Base-by-base conservation (phyloP, 2,329 filamentous ascomycete species). In the Didymella pomorum region DNA sequence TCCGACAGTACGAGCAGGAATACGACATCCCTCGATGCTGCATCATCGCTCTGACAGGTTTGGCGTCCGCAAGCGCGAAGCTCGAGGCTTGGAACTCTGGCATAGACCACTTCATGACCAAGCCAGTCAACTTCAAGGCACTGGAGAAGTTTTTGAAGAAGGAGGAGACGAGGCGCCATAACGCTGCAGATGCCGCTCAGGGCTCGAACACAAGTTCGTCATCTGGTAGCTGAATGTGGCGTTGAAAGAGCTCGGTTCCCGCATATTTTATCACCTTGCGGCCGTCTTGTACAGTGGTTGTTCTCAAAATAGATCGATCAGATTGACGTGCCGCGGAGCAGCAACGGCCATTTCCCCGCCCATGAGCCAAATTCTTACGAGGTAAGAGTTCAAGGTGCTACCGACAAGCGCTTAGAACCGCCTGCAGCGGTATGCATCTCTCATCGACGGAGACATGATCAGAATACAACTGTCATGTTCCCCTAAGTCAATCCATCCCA, bases 51-150 rank as follows among this genome's bases (percentile, higher is more conserved):
- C 51, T 76, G 14, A 76, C 73, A 18, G 73, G 73, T 0, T 59
- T 75, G 11, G 70, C 68, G 1, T 67, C 62, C 4, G 67, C 66
- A 0, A 67, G 63, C 9, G 66, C 65, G 0, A 68, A 67, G 43
- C 39, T 70, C 3, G 71, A 74, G 33, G 73, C 73, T 8, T 66
- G 69, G 57, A 67, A 54, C 31, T 68, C 66, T 4, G 73, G 73
- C 0, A 68, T 72, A 14, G 68, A 76, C 28, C 55, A 70, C 20
- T 76, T 74, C 51, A 61, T 76, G 56, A 73, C 70, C 2, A 76
- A 76, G 52, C 73, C 73, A 1, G 56, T 75, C 12, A 66, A 70
- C 10, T 70, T 75, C 59, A 66, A 63, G 28, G 59, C 66, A 28
- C 56, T 76, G 16, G 59, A 49, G 25, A 63, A 56, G 21, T 55